These are phyloP conservation scores for Phytophthora pistaciae DNA, from an alignment of 352 stramenopile species.

Conservation along the genomic window DNA sequence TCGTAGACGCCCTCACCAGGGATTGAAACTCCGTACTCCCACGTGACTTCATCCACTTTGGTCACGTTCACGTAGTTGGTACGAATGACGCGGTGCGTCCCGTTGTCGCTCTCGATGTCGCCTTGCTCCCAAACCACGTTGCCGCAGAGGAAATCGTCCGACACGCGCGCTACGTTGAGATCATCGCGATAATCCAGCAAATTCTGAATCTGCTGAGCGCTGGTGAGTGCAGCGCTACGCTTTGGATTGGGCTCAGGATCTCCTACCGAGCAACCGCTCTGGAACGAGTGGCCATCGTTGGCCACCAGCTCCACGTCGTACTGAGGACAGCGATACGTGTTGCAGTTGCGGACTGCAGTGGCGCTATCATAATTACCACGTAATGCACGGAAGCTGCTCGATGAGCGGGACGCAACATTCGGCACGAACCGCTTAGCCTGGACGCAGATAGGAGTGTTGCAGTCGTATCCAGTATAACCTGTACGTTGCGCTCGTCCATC, in stretches of 20 bases:
- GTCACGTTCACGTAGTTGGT: conserved; percentile 96
- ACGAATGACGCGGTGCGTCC: conserved; percentile 65
- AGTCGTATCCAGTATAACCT: conserved; percentile 97
- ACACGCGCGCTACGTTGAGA: conserved; percentile 67
- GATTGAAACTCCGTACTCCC: conserved; percentile 62
- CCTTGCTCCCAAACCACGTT: conserved; percentile 93
- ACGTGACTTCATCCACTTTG: conserved; percentile 73
- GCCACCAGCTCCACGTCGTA: conserved; percentile 88
- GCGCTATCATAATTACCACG: conserved; percentile 65
- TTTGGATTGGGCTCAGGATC: conserved; percentile 65
- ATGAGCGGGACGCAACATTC: conserved; percentile 67
- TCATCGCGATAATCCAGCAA: conserved; percentile 63
- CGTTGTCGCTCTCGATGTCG: conserved; percentile 82
- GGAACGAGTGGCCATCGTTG: conserved; percentile 95
- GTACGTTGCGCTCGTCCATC: conserved; percentile 92
- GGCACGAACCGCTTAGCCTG: conserved; percentile 91
- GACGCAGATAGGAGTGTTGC: conserved; percentile 96
- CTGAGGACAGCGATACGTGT: conserved; percentile 80
- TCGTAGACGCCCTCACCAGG: conserved; percentile 95
- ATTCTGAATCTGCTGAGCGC: conserved; percentile 52
- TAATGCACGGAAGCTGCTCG: conserved; percentile 56
- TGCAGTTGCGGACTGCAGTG: conserved; percentile 42
- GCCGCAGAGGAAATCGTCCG: conserved; percentile 84
- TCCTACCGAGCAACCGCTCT: conserved; percentile 92
- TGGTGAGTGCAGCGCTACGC: conserved; percentile 36